Conservation (phyloP, 257 asterid genomes). For the Scutellaria galericulata region DNA sequence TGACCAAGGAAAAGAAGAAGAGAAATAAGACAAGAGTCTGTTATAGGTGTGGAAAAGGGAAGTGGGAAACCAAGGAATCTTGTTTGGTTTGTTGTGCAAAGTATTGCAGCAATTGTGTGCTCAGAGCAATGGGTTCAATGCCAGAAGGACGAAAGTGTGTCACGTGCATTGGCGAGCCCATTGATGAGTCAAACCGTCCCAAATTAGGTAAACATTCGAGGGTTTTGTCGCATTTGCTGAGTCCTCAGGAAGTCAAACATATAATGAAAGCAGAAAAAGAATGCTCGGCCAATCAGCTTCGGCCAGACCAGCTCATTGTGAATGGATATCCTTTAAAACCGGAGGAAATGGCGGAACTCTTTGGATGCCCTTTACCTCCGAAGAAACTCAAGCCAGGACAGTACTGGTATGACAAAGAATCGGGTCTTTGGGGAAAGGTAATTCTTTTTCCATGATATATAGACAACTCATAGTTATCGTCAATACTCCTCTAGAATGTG, state of each 20-base stretch:
- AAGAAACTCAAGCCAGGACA: slow-evolving; percentile 75
- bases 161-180: slow-evolving; percentile 78
- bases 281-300: slow-evolving; percentile 88
- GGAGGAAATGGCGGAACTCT: slow-evolving; percentile 79
- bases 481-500: slow-evolving; percentile 19
- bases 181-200: slow-evolving; percentile 71
- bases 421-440: slow-evolving; percentile 94
- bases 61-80: slow-evolving; percentile 82
- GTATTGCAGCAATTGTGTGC: slow-evolving; percentile 83
- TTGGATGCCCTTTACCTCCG: slow-evolving; percentile 81
- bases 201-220: slow-evolving; percentile 78
- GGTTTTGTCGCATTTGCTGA: slow-evolving; percentile 72
- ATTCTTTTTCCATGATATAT: slow-evolving; percentile 22
- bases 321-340: slow-evolving; percentile 79
- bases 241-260: slow-evolving; percentile 83
- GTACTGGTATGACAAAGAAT: slow-evolving; percentile 93
- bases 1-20: slow-evolving; percentile 65
- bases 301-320: slow-evolving; percentile 79
- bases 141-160: slow-evolving; percentile 95
- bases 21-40: slow-evolving; percentile 66
- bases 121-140: slow-evolving; percentile 94
- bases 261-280: slow-evolving; percentile 88
- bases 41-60: slow-evolving; percentile 76
- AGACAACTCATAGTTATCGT: slow-evolving; percentile 16
- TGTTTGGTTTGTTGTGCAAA: slow-evolving; percentile 78